These are phyloP conservation scores for Syzygium aqueum DNA, from an alignment of 345 rosid genomes.

Conservation along the genomic window DNA sequence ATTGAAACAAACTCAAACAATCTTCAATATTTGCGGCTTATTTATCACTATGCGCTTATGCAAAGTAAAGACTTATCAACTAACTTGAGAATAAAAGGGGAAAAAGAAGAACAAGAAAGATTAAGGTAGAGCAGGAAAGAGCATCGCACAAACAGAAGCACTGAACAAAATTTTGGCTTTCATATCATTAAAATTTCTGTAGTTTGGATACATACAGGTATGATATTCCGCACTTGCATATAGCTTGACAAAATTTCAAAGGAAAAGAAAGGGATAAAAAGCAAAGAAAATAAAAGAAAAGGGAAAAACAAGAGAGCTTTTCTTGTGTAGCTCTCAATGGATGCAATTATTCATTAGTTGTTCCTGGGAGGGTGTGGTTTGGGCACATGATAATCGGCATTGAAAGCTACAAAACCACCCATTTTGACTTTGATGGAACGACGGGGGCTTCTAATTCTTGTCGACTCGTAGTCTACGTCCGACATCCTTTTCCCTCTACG, in stretches of 20 bases:
- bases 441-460: conserved; percentile 1
- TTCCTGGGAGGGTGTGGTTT: conserved; percentile 46
- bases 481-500: neutral
- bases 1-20: neutral
- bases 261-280: neutral
- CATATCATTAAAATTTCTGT: conserved; percentile 6
- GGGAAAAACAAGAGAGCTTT: neutral
- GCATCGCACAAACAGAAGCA: neutral
- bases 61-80: neutral
- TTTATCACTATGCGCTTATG: neutral
- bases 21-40: neutral
- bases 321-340: neutral
- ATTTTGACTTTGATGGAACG: neutral
- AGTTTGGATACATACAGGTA: conserved; percentile 17
- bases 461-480: conserved; percentile 11
- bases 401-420: conserved; percentile 35
- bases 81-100: neutral
- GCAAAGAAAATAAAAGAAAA: conserved; percentile 5
- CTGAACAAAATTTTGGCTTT: neutral
- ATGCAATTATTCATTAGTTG: conserved; percentile 19
- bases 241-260: neutral
- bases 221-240: conserved; percentile 7
- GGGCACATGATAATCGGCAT: conserved; percentile 44
- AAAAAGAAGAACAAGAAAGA: neutral
- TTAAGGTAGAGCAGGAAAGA: neutral